Conservation (phyloP, 495 filamentous ascomycete species). For the Tuber calosporum region DNA sequence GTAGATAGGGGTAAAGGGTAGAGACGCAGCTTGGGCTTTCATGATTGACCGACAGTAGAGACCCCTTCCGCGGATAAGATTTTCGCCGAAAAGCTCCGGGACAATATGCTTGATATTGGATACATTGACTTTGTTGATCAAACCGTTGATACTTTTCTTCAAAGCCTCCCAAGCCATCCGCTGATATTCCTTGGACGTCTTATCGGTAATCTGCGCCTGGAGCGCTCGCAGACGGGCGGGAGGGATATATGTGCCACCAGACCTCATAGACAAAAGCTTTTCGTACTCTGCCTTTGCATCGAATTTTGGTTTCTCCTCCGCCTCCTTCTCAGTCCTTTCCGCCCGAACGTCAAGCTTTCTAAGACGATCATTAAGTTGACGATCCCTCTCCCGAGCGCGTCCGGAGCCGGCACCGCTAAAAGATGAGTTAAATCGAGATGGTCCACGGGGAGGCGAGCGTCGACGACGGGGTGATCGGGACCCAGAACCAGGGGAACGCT, state of each 20-base stretch:
- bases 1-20: constrained; percentile 92
- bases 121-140: constrained; percentile 97
- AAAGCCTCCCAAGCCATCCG: constrained; percentile 98
- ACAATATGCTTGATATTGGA: constrained; percentile 97
- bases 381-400: constrained; percentile 55
- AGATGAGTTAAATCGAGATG: constrained; percentile 42
- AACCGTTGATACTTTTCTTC: constrained; percentile 97
- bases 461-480: constrained; percentile 60
- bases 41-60: constrained; percentile 92
- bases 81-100: constrained; percentile 89
- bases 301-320: constrained; percentile 68
- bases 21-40: constrained; percentile 94
- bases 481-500: constrained; percentile 56
- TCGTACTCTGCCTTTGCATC: constrained; percentile 84
- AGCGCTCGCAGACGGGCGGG: constrained; percentile 83
- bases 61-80: constrained; percentile 81
- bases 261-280: constrained; percentile 79
- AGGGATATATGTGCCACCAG: constrained; percentile 92
- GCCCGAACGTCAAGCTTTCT: constrained; percentile 49
- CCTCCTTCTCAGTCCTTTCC: constrained; percentile 47
- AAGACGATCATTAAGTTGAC: constrained; percentile 56
- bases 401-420: constrained; percentile 52
- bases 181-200: constrained; percentile 92
- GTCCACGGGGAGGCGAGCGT: constrained; percentile 52
- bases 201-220: constrained; percentile 95